These are phyloP conservation scores for Xylaria nigripes DNA, from an alignment of 495 filamentous ascomycete genomes.

Conservation along the genomic window DNA sequence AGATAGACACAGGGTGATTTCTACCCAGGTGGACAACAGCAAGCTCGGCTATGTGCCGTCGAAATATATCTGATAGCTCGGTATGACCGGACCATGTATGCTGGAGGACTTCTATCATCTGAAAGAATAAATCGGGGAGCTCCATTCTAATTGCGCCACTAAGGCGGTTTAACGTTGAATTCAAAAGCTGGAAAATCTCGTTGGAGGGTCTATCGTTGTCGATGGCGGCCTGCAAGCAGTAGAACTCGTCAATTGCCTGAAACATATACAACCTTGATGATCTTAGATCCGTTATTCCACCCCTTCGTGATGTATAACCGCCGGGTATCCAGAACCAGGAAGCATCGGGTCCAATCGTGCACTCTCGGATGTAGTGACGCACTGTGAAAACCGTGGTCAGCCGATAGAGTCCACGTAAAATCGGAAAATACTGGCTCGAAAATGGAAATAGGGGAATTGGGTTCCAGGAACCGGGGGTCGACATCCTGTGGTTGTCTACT, in stretches of 20 bases:
- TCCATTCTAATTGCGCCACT: conserved; percentile 6
- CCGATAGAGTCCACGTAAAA: not conserved
- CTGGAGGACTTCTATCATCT: conserved; percentile 12
- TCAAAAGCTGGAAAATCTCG: conserved; percentile 7
- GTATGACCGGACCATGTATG: conserved; percentile 11
- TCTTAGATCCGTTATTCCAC: not conserved
- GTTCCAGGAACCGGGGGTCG: not conserved
- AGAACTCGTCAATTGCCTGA: conserved; percentile 12
- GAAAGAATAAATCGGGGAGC: conserved; percentile 13
- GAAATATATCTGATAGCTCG: conserved; percentile 6
- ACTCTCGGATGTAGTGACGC: conserved; percentile 8
- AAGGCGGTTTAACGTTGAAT: conserved; percentile 10
- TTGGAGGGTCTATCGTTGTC: conserved; percentile 1
- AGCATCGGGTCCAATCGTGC: conserved; percentile 3
- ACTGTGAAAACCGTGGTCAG: conserved; percentile 7
- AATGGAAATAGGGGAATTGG: not conserved
- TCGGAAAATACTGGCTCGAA: not conserved
- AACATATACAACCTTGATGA: conserved; percentile 1
- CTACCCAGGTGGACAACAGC: conserved; percentile 8
- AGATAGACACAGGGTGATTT: conserved; percentile 9
- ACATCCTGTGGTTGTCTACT: not conserved
- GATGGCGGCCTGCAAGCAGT: conserved; percentile 10
- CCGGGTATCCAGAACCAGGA: conserved; percentile 2
- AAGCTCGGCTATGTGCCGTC: conserved; percentile 10
- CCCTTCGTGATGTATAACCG: conserved; percentile 1